These are phyloP conservation scores for Yamadazyma taylorii DNA, from an alignment of 1,139 yeast genomes.

Conservation along the genomic window DNA sequence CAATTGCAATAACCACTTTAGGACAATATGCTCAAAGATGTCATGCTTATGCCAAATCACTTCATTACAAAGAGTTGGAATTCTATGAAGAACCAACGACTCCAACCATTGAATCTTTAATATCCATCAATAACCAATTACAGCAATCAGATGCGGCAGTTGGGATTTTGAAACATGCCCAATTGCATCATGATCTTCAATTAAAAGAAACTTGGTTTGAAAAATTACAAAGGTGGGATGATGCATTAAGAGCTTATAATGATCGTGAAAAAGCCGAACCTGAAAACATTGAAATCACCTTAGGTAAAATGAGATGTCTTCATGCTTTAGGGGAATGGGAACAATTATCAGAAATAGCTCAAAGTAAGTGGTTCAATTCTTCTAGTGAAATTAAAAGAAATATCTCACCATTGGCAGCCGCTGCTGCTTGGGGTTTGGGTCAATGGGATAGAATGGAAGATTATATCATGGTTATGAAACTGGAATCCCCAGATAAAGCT, in stretches of 20 bases:
- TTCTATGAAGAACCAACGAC: slow-evolving; percentile 92
- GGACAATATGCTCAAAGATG: slow-evolving; percentile 94
- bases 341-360: slow-evolving; percentile 80
- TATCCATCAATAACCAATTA: slow-evolving; percentile 87
- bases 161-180: slow-evolving; percentile 94
- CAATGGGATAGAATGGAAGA: slow-evolving; percentile 97
- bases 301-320: slow-evolving; percentile 97
- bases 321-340: slow-evolving; percentile 99
- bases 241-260: slow-evolving; percentile 87
- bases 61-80: slow-evolving; percentile 93
- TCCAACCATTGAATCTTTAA: slow-evolving; percentile 87
- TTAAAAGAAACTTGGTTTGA: slow-evolving; percentile 98
- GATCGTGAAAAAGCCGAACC: slow-evolving; percentile 63
- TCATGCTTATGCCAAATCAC: slow-evolving; percentile 96
- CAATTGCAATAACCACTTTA: slow-evolving; percentile 82
- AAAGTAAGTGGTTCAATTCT: slow-evolving; percentile 78
- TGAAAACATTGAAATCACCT: slow-evolving; percentile 70
- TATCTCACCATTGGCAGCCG: slow-evolving; percentile 98
- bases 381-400: slow-evolving; percentile 71
- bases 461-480: slow-evolving; percentile 85
- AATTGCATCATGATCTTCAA: slow-evolving; percentile 87
- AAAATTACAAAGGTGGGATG: slow-evolving; percentile 96
- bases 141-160: slow-evolving; percentile 98
- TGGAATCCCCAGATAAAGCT: slow-evolving; percentile 91
- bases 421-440: slow-evolving; percentile 98